A percentile compares a stretch with the other conserved stretches of the same genome.
Conservation (phyloP, 2,329 filamentous ascomycete species). For the Trichothecium sympodiale region DNA sequence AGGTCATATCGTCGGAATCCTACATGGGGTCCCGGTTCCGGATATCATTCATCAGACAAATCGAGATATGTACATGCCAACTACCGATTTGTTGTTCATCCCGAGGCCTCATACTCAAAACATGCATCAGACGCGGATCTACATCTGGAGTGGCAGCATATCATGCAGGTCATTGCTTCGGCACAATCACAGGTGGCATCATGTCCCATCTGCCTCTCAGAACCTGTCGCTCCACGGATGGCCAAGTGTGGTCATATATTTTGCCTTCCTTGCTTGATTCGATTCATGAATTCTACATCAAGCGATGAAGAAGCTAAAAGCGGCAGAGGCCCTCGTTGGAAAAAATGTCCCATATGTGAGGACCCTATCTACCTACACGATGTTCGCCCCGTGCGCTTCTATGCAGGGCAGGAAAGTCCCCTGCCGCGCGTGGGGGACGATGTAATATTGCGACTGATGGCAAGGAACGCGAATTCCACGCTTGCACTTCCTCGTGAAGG, state of each 20-base stretch:
- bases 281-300: slow-evolving; percentile 83
- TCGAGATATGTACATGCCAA: slow-evolving; percentile 87
- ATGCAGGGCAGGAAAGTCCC: slow-evolving; percentile 74
- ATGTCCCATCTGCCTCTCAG: slow-evolving; percentile 90
- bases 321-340: slow-evolving; percentile 68
- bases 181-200: slow-evolving; percentile 77
- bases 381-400: slow-evolving; percentile 81
- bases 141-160: slow-evolving; percentile 80
- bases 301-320: slow-evolving; percentile 50
- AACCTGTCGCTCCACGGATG: slow-evolving; percentile 90
- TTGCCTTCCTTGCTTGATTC: slow-evolving; percentile 82
- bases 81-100: slow-evolving; percentile 91
- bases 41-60: slow-evolving; percentile 85
- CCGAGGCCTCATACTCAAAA: slow-evolving; percentile 63
- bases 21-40: slow-evolving; percentile 77
- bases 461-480: slow-evolving; percentile 68
- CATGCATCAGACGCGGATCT: slow-evolving; percentile 82
- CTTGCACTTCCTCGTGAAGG: slow-evolving; percentile 80
- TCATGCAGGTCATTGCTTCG: slow-evolving; percentile 86
- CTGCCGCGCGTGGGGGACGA: slow-evolving; percentile 76
- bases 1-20: slow-evolving; percentile 58
- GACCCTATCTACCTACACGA: slow-evolving; percentile 90
- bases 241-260: slow-evolving; percentile 96
- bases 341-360: slow-evolving; percentile 94
- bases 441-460: slow-evolving; percentile 78